A percentile compares a stretch with the other conserved stretches of the same genome.
Conservation (phyloP, 805 yeast species). For the Candida sonorensis region DNA sequence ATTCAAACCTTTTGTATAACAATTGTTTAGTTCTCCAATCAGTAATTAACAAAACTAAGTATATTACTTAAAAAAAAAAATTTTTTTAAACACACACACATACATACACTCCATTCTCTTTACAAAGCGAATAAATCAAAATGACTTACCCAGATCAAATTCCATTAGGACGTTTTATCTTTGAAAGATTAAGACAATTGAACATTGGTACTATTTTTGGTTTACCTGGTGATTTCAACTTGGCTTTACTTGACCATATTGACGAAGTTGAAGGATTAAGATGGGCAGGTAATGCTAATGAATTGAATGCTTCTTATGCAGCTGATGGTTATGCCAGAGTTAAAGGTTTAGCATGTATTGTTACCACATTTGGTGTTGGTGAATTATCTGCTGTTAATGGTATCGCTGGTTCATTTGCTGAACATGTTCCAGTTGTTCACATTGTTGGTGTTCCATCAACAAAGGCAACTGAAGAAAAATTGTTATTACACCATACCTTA, state of each 20-base stretch:
- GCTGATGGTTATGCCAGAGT: conserved; percentile 80
- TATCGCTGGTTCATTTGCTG: conserved; percentile 77
- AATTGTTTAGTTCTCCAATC: no score
- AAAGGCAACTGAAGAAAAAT: conserved; percentile 60
- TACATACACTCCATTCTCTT: not conserved
- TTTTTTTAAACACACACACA: not conserved
- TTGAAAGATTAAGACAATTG: conserved; percentile 67
- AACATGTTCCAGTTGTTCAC: conserved; percentile 74
- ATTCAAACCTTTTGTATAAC: no score
- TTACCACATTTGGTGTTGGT: conserved; percentile 82
- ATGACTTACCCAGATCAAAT: conserved; percentile 21
- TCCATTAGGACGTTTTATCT: conserved; percentile 63
- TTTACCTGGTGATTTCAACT: conserved; percentile 69
- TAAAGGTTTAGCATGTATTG: conserved; percentile 60
- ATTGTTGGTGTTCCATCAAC: conserved; percentile 77
- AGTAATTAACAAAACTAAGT: no score
- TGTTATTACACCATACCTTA: conserved; percentile 67
- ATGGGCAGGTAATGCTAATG: conserved; percentile 85
- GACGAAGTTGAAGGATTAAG: conserved; percentile 63
- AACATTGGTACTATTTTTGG: conserved; percentile 62
- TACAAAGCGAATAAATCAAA: not conserved
- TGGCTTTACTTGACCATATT: conserved; percentile 56
- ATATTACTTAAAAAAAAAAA: no score
- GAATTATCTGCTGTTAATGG: conserved; percentile 74
- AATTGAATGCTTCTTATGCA: conserved; percentile 75